Base-by-base conservation (phyloP, 441 rosid species). In the Francoa sonchifolia region DNA sequence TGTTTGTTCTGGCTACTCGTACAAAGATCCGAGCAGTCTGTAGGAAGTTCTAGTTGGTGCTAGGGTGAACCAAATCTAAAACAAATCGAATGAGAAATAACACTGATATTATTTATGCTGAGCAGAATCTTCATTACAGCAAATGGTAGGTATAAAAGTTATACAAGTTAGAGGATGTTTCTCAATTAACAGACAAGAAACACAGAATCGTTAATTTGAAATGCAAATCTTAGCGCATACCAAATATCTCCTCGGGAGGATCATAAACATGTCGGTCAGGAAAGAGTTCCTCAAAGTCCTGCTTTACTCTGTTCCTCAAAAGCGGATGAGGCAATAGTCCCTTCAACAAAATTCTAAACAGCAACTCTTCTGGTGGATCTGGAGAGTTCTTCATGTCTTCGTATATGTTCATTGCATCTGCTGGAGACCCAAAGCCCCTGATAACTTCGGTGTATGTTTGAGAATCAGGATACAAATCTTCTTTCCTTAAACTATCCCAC, bases 331-430 rank as follows among this genome's bases (percentile, higher is more conserved):
- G 96, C 12, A 85, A 44, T 45, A 89, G 94, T 14, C 96, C 98
- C 42, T 82, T 89, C 38, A 89, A 62, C 68, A 89, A 41, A 59
- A 82, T 72, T 64, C 96, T 79, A 62, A 89, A 89, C 0, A 96
- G 96, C 66, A 79, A 59, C 71, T 89, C 98, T 31, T 77, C 89
- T 0, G 96, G 94, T 2, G 98, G 98, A 51, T 89, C 96, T 0
- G 96, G 98, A 32, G 96, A 76, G 58, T 76, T 71, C 66, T 82
- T 57, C 98, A 89, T 89, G 76, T 85, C 96, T 54, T 89, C 98
- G 3, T 85, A 89, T 34, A 89, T 63, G 55, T 89, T 89, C 96
- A 85, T 82, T 14, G 98, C 98, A 71, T 82, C 98, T 0, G 84
- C 82, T 0, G 96, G 96, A 37, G 92, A 89, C 4, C 98, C 98